Conservation (phyloP, 305 asterid species). For the Coffea humblotiana region DNA sequence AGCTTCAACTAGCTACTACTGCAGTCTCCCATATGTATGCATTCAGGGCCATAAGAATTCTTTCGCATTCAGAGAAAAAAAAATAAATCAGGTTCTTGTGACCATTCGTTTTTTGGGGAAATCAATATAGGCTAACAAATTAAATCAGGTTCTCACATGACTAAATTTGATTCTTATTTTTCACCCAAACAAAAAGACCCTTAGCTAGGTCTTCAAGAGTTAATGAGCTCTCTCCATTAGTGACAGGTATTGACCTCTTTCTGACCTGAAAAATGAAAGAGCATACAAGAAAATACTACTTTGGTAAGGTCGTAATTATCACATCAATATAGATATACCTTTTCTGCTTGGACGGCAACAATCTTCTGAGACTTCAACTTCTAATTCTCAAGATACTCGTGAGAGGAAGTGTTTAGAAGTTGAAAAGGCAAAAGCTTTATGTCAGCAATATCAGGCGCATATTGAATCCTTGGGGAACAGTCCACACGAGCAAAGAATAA, state of each 20-base stretch:
- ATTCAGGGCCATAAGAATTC: neutral
- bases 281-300: neutral
- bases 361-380: slow-evolving; percentile 1
- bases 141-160: neutral
- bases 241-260: neutral
- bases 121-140: neutral
- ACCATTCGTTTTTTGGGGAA: too few relatives aligned
- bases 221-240: neutral
- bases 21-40: neutral
- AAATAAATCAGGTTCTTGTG: too few relatives aligned
- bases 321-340: slow-evolving; percentile 2
- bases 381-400: slow-evolving; percentile 55
- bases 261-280: neutral
- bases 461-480: slow-evolving; percentile 31
- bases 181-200: neutral
- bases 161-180: neutral
- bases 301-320: slow-evolving; percentile 20
- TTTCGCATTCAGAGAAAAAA: neutral
- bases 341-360: slow-evolving; percentile 37
- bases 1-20: neutral
- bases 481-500: slow-evolving; percentile 80
- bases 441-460: slow-evolving; percentile 13
- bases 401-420: slow-evolving; percentile 35
- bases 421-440: slow-evolving; percentile 27
- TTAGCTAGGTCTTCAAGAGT: neutral